Evolutionary conservation across 2,329 filamentous ascomycete genomes (phyloP).

Genomic region (Akanthomyces dipterigenus): DNA sequence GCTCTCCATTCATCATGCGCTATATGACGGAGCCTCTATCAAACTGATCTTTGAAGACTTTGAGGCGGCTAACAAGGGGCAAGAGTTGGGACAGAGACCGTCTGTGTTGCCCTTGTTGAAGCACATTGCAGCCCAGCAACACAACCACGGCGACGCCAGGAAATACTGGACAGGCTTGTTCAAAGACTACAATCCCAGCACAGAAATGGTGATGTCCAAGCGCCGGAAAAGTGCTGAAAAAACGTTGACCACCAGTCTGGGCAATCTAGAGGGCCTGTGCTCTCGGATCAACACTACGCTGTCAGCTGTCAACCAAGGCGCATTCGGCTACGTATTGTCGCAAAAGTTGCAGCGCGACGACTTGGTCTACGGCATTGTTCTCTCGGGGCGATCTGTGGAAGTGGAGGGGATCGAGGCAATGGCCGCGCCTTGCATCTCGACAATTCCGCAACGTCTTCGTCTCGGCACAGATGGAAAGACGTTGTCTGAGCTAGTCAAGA

Average conservation of each 20-base stretch:
- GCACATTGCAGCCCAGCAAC: neutral
- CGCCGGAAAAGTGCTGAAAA: neutral
- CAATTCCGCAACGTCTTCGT: conserved; percentile 28
- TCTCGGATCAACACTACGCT: conserved; percentile 22
- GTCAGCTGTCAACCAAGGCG: conserved; percentile 24
- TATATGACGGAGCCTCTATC: conserved; percentile 30
- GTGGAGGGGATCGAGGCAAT: conserved; percentile 24
- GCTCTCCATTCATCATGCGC: conserved; percentile 29
- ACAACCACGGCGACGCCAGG: neutral
- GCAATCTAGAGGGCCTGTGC: neutral
- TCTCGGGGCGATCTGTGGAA: conserved; percentile 13
- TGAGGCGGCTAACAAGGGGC: conserved; percentile 18
- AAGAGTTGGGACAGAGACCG: neutral
- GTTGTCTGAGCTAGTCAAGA: neutral
- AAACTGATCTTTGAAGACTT: conserved; percentile 27
- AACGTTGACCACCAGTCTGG: neutral
- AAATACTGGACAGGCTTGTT: neutral
- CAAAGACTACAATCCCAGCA: neutral
- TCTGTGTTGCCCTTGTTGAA: neutral
- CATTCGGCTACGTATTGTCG: conserved; percentile 28
- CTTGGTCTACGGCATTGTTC: conserved; percentile 10
- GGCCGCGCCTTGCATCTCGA: conserved; percentile 29
- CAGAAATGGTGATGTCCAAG: neutral
- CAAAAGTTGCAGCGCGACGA: conserved; percentile 16
- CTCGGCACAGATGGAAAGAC: conserved; percentile 10